Evolutionary conservation across 768 basidiomycete genomes (phyloP).

Genomic region (Suillus brevipes): DNA sequence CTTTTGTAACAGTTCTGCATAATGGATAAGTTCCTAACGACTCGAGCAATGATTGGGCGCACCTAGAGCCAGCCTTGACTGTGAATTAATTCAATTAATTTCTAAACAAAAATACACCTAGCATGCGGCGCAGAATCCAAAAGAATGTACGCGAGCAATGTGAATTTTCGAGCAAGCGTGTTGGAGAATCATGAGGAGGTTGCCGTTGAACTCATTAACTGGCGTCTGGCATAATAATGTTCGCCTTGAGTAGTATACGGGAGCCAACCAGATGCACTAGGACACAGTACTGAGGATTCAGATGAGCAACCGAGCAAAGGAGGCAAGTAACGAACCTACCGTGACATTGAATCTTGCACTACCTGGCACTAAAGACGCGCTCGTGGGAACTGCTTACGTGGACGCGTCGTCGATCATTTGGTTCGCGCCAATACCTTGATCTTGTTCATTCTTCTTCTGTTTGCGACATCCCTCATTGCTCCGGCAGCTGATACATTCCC

Average conservation of each 20-base stretch:
- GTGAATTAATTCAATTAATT: neutral
- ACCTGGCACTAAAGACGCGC: constrained; percentile 7
- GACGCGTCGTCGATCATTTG: constrained; percentile 29
- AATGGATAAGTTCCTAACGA: neutral
- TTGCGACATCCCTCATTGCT: constrained; percentile 15
- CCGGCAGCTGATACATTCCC: constrained; percentile 13
- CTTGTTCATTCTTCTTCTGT: constrained; percentile 21
- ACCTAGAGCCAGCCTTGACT: neutral
- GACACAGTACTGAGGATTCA: neutral
- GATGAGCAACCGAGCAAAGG: neutral
- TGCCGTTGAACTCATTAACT: neutral
- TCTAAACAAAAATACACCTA: neutral
- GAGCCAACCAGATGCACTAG: neutral
- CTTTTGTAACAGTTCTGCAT: neutral
- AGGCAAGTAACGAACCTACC: neutral
- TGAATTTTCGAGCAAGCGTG: neutral
- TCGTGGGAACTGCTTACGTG: constrained; percentile 37
- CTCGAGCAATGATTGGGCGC: neutral
- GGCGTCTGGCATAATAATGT: too few relatives aligned
- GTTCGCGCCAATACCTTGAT: constrained; percentile 7
- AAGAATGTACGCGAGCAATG: neutral
- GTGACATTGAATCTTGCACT: neutral
- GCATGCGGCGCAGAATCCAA: neutral
- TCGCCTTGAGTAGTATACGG: neutral
- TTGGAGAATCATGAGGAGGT: neutral